Conservation (phyloP, 768 basidiomycete genomes). For the Amanita thiersii region DNA sequence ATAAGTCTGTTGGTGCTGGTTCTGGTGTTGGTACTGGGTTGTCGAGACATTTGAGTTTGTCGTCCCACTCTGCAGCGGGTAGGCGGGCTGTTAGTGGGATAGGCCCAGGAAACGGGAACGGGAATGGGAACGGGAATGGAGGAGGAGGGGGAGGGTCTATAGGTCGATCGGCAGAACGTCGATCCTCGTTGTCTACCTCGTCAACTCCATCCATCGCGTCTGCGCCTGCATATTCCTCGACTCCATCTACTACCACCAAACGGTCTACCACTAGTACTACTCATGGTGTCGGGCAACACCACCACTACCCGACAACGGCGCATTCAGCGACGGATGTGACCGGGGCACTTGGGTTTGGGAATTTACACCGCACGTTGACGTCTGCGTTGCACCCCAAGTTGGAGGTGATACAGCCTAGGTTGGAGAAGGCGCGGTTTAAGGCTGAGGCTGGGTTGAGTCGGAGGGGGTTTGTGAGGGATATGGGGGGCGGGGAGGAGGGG, state of each 20-base stretch:
- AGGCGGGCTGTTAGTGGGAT: neutral
- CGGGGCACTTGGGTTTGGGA: constrained; percentile 20
- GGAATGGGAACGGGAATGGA: no score
- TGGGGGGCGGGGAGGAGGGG: constrained; percentile 28
- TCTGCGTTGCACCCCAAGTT: constrained; percentile 26
- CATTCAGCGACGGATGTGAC: neutral
- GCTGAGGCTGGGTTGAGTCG: constrained; percentile 60
- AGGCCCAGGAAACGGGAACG: neutral
- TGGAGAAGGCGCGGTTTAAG: constrained; percentile 62
- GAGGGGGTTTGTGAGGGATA: constrained; percentile 47
- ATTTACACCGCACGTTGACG: constrained; percentile 34
- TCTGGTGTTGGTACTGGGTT: no score
- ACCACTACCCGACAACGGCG: no score
- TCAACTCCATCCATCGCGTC: no score
- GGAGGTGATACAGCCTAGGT: constrained; percentile 31
- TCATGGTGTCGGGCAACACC: no score
- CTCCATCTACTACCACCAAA: no score
- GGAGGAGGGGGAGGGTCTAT: no score
- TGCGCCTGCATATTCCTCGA: no score
- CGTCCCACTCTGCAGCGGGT: neutral
- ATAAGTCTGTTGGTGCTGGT: neutral
- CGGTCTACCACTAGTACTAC: no score
- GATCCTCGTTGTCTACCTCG: constrained; percentile 13
- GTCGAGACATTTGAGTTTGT: constrained; percentile 6
- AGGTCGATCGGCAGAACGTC: no score